Evolutionary conservation across 106 monocot genomes (phyloP), one percentile per base, ranked within the genome.

Genomic region (Acanthochlamys bracteata): DNA sequence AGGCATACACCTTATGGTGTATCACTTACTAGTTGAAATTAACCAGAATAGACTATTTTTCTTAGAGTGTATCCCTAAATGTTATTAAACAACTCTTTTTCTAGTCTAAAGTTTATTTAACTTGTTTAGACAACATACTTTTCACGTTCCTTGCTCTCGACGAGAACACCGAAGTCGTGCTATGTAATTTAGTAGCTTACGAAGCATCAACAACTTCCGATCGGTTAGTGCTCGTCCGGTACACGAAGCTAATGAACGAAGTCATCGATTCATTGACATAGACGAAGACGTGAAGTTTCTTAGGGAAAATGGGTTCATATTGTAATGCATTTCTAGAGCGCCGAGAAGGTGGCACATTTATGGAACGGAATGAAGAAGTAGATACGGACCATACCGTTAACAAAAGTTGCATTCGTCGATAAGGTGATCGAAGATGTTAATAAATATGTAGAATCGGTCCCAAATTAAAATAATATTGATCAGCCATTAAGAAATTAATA

Each of bases 211-310:
- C 53, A 11, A 75, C 47, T 39, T 3, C 69, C 25, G 85, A 78
- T 16, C 78, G 78, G 39, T 69, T 78, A 20, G 71, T 85, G 7
- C 39, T 85, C 16, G 66, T 75, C 4, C 59, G 86, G 16, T 86
- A 86, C 73, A 79, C 78, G 6, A 82, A 86, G 69, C 58, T 86
- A 66, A 86, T 86, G 78, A 86, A 86, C 62, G 86, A 82, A 17
- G 82, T 86, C 64, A n/a, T n/a, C n/a, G n/a, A n/a, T n/a, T n/a
- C n/a, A 70, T 82, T 42, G 82, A 86, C 75, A 78, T 75, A 0
- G 69, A 58, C 11, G 62, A 76, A 17, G 86, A 86, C 56, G 82
- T 86, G 39, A 59, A 59, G 72, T 42, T 82, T 23, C 73, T 86
- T 33, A 61, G 75, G 63, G 25, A 64, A 20, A 52, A 69, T 7